Evolutionary conservation across 2,329 filamentous ascomycete genomes (phyloP), one percentile per base, ranked within the genome.

Genomic region (Exophiala calicioides): DNA sequence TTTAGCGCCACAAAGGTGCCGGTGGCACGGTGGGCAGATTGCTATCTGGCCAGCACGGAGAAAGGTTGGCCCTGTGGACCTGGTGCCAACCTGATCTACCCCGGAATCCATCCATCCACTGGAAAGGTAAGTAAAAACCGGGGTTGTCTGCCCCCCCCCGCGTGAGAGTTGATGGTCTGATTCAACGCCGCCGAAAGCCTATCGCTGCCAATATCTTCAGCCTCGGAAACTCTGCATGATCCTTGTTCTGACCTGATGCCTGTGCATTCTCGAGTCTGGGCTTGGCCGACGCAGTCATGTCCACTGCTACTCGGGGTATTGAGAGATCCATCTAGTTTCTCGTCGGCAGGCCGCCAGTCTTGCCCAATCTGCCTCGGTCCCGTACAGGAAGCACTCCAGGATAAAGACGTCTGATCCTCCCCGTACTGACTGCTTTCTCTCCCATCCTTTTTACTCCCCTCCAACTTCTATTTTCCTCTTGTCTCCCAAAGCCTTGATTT

Each of bases 261-360:
- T 7, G 13, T 23, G 35, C 20, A 23, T 38, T 24, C 35, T 38
- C 18, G 35, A 24, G 8, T 21, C 35, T 38, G 15, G 35, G 35
- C 35, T 21, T 9, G 15, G 19, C 3, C 21, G 10, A 21, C 16
- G n/a, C 13, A 6, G 16, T 8, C 21, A 23, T 8, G n/a, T 26
- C 18, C 7, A 36, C 20, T 30, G 15, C 37, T n/a, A 21, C 19
- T 38, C n/a, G 7, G 16, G 38, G 15, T 5, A n/a, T 15, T 31
- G n/a, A n/a, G n/a, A n/a, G n/a, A n/a, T n/a, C n/a, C n/a, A 16
- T 9, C 35, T 38, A 13, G 18, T 21, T 12, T 6, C 20, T 38
- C 4, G 16, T 26, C 35, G 26, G 35, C 35, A 21, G 35, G 26
- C 15, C 27, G 9, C 37, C n/a, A 5, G 13, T n/a, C 15, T 37